Percentiles rank a stretch among this genome's conserved stretches.
Evolutionary conservation across 2,329 filamentous ascomycete species (phyloP).

Genomic region (Fusarium austroafricanum): DNA sequence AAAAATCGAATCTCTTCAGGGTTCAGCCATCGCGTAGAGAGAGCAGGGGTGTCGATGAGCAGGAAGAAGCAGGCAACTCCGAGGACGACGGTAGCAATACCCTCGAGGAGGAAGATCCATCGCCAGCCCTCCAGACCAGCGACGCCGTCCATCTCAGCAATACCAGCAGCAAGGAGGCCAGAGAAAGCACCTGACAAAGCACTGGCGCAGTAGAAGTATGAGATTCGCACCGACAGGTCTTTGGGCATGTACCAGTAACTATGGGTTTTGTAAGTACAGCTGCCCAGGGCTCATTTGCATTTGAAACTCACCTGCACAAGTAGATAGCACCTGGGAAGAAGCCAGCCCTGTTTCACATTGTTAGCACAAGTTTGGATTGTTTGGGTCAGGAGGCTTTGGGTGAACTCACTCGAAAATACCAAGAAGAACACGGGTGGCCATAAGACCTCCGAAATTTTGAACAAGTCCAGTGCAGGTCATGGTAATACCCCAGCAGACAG

Average conservation of each 20-base stretch:
- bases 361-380: neutral
- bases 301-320: slow-evolving; percentile 63
- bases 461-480: slow-evolving; percentile 75
- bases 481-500: slow-evolving; percentile 68
- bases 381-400: neutral
- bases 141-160: slow-evolving; percentile 72
- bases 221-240: slow-evolving; percentile 78
- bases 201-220: slow-evolving; percentile 82
- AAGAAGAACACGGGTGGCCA: slow-evolving; percentile 72
- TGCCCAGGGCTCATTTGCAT: neutral
- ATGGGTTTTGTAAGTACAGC: neutral
- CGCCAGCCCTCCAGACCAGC: slow-evolving; percentile 55
- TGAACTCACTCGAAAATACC: slow-evolving; percentile 68
- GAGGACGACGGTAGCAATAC: slow-evolving; percentile 51
- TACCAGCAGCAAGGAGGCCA: slow-evolving; percentile 75
- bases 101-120: slow-evolving; percentile 47
- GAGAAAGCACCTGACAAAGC: slow-evolving; percentile 80
- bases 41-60: slow-evolving; percentile 55
- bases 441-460: slow-evolving; percentile 67
- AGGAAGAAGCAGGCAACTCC: slow-evolving; percentile 57
- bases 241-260: slow-evolving; percentile 80
- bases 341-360: slow-evolving; percentile 59
- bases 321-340: slow-evolving; percentile 79
- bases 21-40: slow-evolving; percentile 51
- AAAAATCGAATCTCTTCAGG: slow-evolving; percentile 45